A percentile compares a stretch with the other conserved stretches of the same genome.
phyloP scores from a whole-genome alignment of 768 basidiomycete species.

The Saitozyma sp. region DNA sequence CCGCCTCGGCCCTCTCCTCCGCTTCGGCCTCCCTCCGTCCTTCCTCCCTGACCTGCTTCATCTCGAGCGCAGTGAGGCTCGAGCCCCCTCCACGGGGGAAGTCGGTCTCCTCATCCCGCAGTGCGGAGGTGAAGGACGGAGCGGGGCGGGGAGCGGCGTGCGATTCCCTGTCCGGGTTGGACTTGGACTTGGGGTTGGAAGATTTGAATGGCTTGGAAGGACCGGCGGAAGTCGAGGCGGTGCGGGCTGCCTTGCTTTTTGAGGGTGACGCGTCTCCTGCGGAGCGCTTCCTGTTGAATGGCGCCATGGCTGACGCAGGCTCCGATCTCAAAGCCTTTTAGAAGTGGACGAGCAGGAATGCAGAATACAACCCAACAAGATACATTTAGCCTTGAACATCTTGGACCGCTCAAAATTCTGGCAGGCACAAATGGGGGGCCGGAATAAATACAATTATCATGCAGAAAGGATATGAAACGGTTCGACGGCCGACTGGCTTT shows the following conservation, averaged over 20 bases:
- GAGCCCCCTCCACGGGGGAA: constrained; percentile 96
- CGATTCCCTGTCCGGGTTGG: background rate
- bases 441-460: no score
- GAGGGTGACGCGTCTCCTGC: background rate
- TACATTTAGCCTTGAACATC: no score
- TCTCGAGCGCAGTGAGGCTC: constrained; percentile 80
- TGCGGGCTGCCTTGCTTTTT: background rate
- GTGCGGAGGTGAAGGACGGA: constrained; percentile 47
- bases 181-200: background rate
- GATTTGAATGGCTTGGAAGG: background rate
- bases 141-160: constrained; percentile 33
- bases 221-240: background rate
- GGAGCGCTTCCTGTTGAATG: background rate
- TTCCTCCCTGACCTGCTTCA: constrained; percentile 80
- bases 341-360: no score
- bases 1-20: constrained; percentile 59
- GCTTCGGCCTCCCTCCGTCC: constrained; percentile 79
- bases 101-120: constrained; percentile 68
- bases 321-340: no score
- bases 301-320: background rate
- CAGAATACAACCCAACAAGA: no score
- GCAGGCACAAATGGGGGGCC: background rate
- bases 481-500: no score
- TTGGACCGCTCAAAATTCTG: constrained; percentile 1
- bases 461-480: no score